phyloP scores from a whole-genome alignment of 495 filamentous ascomycete species.

The Tuber umbilicatum region DNA sequence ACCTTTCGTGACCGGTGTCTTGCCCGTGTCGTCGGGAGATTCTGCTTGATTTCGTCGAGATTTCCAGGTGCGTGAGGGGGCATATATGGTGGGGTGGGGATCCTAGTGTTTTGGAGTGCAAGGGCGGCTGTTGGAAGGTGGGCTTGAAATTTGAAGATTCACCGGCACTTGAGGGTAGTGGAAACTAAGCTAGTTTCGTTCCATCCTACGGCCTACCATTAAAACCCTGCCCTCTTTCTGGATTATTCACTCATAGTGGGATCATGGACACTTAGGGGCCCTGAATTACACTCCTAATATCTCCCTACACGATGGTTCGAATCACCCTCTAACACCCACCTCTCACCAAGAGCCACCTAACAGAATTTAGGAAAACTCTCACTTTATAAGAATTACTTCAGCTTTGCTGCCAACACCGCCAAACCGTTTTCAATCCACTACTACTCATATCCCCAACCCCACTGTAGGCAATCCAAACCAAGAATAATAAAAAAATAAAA shows the following conservation, averaged over 20 bases:
- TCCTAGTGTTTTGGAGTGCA: neutral
- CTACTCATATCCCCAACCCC: neutral
- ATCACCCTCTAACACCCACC: neutral
- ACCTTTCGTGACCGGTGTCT: neutral
- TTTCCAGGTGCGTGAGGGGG: neutral
- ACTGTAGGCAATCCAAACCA: neutral
- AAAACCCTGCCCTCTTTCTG: neutral
- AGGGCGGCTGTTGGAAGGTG: neutral
- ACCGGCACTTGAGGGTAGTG: neutral
- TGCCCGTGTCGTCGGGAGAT: neutral
- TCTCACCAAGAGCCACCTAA: neutral
- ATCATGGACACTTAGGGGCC: neutral
- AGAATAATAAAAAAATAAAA: no score
- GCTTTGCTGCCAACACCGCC: neutral
- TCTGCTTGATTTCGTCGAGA: neutral
- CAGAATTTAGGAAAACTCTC: neutral
- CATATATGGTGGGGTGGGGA: neutral
- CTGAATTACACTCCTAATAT: no score
- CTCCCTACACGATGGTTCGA: neutral
- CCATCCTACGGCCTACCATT: neutral
- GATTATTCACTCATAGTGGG: neutral
- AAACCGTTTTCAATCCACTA: neutral
- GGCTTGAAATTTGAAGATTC: neutral
- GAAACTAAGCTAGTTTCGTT: neutral
- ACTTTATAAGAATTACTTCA: neutral